Percentiles rank a stretch among this genome's conserved stretches.
phyloP scores from a whole-genome alignment of 352 stramenopile species.

The Stephanocyclus meneghinianus region DNA sequence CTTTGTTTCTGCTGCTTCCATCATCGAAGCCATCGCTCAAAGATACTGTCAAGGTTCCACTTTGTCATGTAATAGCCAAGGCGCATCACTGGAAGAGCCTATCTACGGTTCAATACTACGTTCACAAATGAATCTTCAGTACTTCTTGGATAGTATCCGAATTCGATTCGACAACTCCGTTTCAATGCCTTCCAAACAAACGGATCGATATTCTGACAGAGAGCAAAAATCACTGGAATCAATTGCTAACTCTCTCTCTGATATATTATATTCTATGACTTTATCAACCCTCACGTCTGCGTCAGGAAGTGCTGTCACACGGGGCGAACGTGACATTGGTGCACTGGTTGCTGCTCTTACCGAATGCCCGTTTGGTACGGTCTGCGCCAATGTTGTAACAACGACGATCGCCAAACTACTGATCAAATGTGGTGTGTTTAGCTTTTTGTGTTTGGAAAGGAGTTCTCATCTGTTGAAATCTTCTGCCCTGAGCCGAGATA shows the following conservation, averaged over 20 bases:
- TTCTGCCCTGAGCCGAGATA: background rate
- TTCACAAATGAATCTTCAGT: conserved; percentile 81
- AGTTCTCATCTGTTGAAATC: conserved; percentile 18
- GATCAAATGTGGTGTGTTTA: conserved; percentile 66
- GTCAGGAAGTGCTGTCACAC: conserved; percentile 58
- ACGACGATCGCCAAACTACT: conserved; percentile 68
- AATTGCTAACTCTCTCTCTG: conserved; percentile 60
- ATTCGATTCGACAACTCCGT: conserved; percentile 65
- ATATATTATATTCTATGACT: conserved; percentile 78
- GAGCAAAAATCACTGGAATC: conserved; percentile 39
- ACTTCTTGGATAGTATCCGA: conserved; percentile 79
- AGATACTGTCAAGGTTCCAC: conserved; percentile 61
- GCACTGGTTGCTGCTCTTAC: conserved; percentile 76
- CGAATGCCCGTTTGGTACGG: conserved; percentile 71
- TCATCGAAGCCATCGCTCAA: conserved; percentile 58
- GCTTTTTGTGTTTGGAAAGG: conserved; percentile 38
- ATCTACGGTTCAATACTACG: conserved; percentile 66
- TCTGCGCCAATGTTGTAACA: conserved; percentile 70
- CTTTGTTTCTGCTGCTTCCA: conserved; percentile 35
- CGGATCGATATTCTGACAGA: conserved; percentile 4
- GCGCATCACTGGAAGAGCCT: conserved; percentile 19
- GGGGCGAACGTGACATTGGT: conserved; percentile 78
- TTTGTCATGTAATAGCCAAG: conserved; percentile 17
- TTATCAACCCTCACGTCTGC: conserved; percentile 67
- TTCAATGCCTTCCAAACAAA: conserved; percentile 3